These are phyloP conservation scores for Hymenoscyphus scutula DNA, from an alignment of 2,329 filamentous ascomycete species.

Conservation along the genomic window DNA sequence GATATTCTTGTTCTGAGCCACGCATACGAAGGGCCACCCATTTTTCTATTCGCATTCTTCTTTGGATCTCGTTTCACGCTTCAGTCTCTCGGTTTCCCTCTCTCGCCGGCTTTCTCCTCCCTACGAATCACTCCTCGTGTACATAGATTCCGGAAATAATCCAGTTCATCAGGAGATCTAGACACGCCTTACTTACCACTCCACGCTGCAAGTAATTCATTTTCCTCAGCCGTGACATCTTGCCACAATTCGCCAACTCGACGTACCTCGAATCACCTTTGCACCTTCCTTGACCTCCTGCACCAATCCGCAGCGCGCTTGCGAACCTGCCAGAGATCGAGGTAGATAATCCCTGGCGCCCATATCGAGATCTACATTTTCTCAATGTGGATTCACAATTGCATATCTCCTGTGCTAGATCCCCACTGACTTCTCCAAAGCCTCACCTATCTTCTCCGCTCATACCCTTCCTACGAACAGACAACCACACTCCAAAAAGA, in stretches of 20 bases:
- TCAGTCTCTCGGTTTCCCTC: background rate
- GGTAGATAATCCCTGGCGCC: constrained; percentile 1
- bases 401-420: background rate
- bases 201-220: constrained; percentile 3
- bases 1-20: constrained; percentile 5
- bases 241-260: background rate
- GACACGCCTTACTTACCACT: background rate
- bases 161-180: background rate
- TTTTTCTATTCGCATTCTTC: background rate
- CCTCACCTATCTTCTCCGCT: background rate
- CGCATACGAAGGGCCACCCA: background rate
- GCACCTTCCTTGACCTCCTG: background rate
- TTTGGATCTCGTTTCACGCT: background rate
- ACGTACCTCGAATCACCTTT: background rate
- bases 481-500: background rate
- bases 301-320: constrained; percentile 1
- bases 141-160: constrained; percentile 3
- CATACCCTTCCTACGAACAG: background rate
- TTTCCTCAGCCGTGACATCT: constrained; percentile 1
- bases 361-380: background rate
- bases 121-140: constrained; percentile 1
- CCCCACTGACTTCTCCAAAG: background rate
- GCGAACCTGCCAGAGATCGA: background rate
- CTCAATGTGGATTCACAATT: constrained; percentile 1
- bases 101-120: background rate